A percentile compares a stretch with the other conserved stretches of the same genome.
phyloP scores from a whole-genome alignment of 805 yeast genomes.

The Debaryomyces castellii region DNA sequence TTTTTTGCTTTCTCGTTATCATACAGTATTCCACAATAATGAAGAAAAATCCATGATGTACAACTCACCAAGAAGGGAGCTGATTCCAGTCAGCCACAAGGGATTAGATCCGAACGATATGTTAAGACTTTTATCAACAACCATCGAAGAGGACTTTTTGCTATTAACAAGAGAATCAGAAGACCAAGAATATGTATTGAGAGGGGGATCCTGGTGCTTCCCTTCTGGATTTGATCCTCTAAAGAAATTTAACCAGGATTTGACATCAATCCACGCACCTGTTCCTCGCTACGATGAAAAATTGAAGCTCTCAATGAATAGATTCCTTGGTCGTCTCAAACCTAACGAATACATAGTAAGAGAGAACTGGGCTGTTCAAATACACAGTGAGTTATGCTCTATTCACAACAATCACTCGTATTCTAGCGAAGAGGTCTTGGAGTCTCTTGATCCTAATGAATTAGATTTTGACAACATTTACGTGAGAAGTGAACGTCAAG shows the following conservation, averaged over 20 bases:
- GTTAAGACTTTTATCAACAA: conserved; percentile 25
- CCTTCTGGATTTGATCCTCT: conserved; percentile 76
- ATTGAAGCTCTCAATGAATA: conserved; percentile 62
- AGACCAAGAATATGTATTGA: conserved; percentile 56
- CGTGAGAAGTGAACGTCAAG: conserved; percentile 43
- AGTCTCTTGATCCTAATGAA: conserved; percentile 24
- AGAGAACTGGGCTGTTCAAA: conserved; percentile 69
- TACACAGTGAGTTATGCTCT: conserved; percentile 12
- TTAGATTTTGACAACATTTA: conserved; percentile 38
- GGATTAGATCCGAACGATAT: conserved; percentile 10
- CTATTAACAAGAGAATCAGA: conserved; percentile 44
- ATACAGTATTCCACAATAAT: not conserved
- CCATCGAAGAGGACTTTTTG: conserved; percentile 64
- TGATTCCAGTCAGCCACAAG: not conserved
- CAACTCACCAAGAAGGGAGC: not conserved
- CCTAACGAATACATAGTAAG: conserved; percentile 58
- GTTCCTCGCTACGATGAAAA: conserved; percentile 65
- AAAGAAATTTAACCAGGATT: conserved; percentile 48
- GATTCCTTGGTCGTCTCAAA: conserved; percentile 57
- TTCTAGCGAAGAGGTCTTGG: conserved; percentile 16
- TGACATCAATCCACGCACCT: conserved; percentile 64
- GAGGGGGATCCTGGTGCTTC: conserved; percentile 59
- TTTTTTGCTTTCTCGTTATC: not conserved
- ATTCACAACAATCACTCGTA: not conserved
- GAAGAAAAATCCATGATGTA: not conserved